Percentiles rank a stretch among this genome's conserved stretches.
phyloP scores from a whole-genome alignment of 2,329 filamentous ascomycete species.

The Stachybotrys echinatus region DNA sequence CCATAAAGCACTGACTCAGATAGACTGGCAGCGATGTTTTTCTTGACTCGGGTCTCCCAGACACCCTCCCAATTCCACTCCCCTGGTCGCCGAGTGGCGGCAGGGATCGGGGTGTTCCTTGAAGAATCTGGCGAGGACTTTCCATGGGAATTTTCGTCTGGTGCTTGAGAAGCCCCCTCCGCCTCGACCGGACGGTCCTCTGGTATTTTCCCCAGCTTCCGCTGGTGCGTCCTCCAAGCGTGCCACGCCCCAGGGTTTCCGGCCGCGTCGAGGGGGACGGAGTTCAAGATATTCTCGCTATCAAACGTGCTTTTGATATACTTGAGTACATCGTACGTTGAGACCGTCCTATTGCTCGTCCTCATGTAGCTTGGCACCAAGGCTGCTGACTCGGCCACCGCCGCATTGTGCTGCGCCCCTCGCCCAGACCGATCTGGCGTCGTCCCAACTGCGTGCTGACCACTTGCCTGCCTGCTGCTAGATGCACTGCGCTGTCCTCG shows the following conservation, averaged over 20 bases:
- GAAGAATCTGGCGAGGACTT: slow-evolving; percentile 3
- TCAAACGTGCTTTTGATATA: slow-evolving; percentile 84
- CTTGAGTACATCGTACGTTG: slow-evolving; percentile 64
- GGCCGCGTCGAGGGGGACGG: slow-evolving; percentile 72
- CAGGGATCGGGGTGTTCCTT: slow-evolving; percentile 4
- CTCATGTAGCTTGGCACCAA: slow-evolving; percentile 32
- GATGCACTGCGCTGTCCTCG: slow-evolving; percentile 38
- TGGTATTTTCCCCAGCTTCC: slow-evolving; percentile 20
- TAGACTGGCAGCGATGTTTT: slow-evolving; percentile 69
- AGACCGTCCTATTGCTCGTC: slow-evolving; percentile 37
- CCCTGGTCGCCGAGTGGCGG: slow-evolving; percentile 44
- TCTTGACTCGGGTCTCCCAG: slow-evolving; percentile 85
- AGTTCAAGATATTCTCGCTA: slow-evolving; percentile 70
- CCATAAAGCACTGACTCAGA: slow-evolving; percentile 79
- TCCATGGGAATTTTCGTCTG: slow-evolving; percentile 2
- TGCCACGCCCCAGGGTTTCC: slow-evolving; percentile 92
- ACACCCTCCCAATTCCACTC: slow-evolving; percentile 99
- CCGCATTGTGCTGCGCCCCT: neutral
- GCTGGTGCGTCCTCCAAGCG: slow-evolving; percentile 75
- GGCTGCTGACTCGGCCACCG: slow-evolving; percentile 17
- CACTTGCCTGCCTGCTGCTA: slow-evolving; percentile 34
- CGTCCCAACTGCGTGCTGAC: slow-evolving; percentile 24
- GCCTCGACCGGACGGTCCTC: slow-evolving; percentile 7
- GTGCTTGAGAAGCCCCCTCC: neutral
- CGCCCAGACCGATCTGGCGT: slow-evolving; percentile 16